Evolutionary conservation across 352 stramenopile species (phyloP).

Genomic region (Vaucheria bursata): DNA sequence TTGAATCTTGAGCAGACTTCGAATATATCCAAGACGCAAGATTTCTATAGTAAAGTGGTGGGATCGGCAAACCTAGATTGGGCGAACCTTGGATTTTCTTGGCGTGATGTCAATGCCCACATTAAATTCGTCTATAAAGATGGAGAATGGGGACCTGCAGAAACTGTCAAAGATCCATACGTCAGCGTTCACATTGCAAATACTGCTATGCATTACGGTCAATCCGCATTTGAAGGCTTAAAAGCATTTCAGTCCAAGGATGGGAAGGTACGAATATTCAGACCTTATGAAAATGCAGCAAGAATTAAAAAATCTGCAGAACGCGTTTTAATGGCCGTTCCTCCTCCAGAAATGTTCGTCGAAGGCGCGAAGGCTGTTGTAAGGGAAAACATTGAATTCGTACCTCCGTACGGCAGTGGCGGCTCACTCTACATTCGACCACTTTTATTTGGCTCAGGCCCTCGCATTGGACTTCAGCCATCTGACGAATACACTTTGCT

Average conservation of each 20-base stretch:
- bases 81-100: conserved; percentile 66
- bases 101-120: conserved; percentile 52
- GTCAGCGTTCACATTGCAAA: conserved; percentile 68
- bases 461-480: conserved; percentile 68
- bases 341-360: conserved; percentile 66
- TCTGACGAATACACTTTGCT: conserved; percentile 74
- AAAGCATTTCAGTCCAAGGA: conserved; percentile 73
- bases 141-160: conserved; percentile 58
- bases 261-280: conserved; percentile 60
- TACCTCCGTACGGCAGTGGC: conserved; percentile 67
- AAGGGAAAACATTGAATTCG: conserved; percentile 68
- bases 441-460: conserved; percentile 68
- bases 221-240: conserved; percentile 70
- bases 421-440: conserved; percentile 72
- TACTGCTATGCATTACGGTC: conserved; percentile 70
- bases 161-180: conserved; percentile 59
- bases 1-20: too few species aligned
- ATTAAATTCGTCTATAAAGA: conserved; percentile 57
- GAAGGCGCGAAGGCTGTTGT: conserved; percentile 57
- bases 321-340: conserved; percentile 66
- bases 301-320: conserved; percentile 60
- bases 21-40: too few species aligned
- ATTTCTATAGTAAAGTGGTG: too few species aligned
- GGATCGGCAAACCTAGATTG: conserved; percentile 49
- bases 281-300: conserved; percentile 68